Conservation (phyloP, 2,329 filamentous ascomycete genomes). For the Beauveria asiatica region DNA sequence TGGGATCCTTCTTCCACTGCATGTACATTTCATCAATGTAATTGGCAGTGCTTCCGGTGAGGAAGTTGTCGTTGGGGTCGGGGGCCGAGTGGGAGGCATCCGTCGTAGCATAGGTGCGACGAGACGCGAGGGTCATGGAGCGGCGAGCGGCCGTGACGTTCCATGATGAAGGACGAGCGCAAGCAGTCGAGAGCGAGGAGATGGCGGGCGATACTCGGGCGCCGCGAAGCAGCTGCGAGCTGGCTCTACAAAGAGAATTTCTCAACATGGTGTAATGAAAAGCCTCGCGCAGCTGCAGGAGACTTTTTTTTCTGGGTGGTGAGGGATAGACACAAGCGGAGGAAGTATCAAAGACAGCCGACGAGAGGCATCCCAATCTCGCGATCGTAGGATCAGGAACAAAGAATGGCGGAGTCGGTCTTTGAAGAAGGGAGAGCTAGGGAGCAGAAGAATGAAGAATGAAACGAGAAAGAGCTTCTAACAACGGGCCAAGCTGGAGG, state of each 20-base stretch:
- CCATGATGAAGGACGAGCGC: slow-evolving; percentile 33
- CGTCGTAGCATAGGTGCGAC: slow-evolving; percentile 44
- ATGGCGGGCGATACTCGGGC: slow-evolving; percentile 38
- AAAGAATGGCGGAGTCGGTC: slow-evolving; percentile 45
- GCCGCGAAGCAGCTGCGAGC: slow-evolving; percentile 51
- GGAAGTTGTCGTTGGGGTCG: slow-evolving; percentile 90
- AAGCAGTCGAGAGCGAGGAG: slow-evolving; percentile 35
- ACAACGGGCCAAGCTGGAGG: slow-evolving; percentile 6
- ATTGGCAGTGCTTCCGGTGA: slow-evolving; percentile 93
- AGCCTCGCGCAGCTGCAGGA: slow-evolving; percentile 13
- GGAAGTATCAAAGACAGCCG: slow-evolving; percentile 17
- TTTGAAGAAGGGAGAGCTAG: slow-evolving; percentile 17
- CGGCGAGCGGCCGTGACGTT: slow-evolving; percentile 39
- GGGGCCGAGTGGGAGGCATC: slow-evolving; percentile 44
- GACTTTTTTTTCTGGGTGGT: slow-evolving; percentile 4
- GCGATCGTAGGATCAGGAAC: slow-evolving; percentile 21
- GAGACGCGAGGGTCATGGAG: slow-evolving; percentile 39
- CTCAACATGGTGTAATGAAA: slow-evolving; percentile 57
- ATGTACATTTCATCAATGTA: slow-evolving; percentile 99
- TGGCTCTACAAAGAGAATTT: slow-evolving; percentile 56
- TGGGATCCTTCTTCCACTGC: slow-evolving; percentile 89
- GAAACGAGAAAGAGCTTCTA: slow-evolving; percentile 10
- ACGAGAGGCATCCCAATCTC: slow-evolving; percentile 24
- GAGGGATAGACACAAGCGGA: slow-evolving; percentile 5
- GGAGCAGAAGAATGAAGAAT: slow-evolving; percentile 12